Conservation (phyloP, 1,139 yeast species). For the Taphrina communis region DNA sequence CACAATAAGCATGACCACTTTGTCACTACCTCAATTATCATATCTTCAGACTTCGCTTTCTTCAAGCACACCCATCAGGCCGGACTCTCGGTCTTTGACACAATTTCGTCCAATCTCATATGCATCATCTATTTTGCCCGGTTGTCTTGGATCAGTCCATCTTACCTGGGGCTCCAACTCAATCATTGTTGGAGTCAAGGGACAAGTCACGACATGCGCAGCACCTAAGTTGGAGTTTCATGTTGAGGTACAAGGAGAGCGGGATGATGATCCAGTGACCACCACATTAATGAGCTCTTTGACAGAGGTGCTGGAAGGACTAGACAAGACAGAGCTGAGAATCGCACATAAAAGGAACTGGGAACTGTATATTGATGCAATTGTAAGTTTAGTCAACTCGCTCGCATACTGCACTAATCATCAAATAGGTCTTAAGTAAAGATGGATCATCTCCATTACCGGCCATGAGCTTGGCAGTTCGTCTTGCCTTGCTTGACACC, state of each 20-base stretch:
- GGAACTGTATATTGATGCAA: conserved; percentile 30
- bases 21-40: conserved; percentile 35
- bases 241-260: conserved; percentile 33
- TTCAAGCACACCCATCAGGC: conserved; percentile 26
- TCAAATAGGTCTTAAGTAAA: conserved; percentile 9
- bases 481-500: conserved; percentile 40
- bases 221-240: conserved; percentile 3
- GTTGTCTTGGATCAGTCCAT: conserved; percentile 34
- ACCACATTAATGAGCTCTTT: conserved; percentile 4
- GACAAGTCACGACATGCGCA: conserved; percentile 16
- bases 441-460: conserved; percentile 33
- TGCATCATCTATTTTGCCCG: conserved; percentile 25
- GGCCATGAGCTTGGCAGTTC: conserved; percentile 32
- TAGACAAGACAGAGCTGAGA: conserved; percentile 24
- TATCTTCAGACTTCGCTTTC: conserved; percentile 28
- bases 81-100: conserved; percentile 26
- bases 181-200: conserved; percentile 34
- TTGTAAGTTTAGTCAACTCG: not conserved
- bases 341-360: conserved; percentile 27
- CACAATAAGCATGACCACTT: conserved; percentile 1
- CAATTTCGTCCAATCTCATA: conserved; percentile 38
- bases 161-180: conserved; percentile 32
- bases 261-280: conserved; percentile 32
- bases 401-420: not conserved
- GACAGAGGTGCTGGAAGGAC: conserved; percentile 9